Evolutionary conservation across 129 eudicot species (phyloP), one percentile per base, ranked within the genome.

Genomic region (Flaveria bidentis): DNA sequence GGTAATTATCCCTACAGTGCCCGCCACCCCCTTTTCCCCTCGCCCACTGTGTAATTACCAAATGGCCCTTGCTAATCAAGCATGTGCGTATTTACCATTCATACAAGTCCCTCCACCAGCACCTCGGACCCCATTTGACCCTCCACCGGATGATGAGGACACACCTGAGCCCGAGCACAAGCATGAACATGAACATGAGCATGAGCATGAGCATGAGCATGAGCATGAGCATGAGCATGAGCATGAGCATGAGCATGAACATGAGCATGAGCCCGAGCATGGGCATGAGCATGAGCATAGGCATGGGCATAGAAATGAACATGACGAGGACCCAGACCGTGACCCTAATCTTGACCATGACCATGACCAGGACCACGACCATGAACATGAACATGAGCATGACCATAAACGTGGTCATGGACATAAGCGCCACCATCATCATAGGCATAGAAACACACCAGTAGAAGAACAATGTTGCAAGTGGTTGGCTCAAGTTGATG

Each of bases 31-130:
- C 1, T 62, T 62, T 30, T 9, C 72, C 13, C 84, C 80, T 5
- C 83, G 85, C 16, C 95, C 96, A 0, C 89, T 93, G 39, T 93
- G 98, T 69, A 67, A 69, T 2, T 88, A 86, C 78, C 96, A 90
- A 72, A 80, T 90, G 83, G 84, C 87, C 41, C 85, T 90, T 41
- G 97, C 85, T 4, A 93, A 88, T 66, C 87, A 83, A 49, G 97
- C 97, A 2, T 90, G 98, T 75, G 72, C 83, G 0, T 28, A 52
- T 74, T 67, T 88, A 6, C 97, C 97, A 15, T 91, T 51, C 44
- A 67, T 25, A 42, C 86, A 82, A 18, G 66, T 73, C 23, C 82
- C 89, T 3, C 87, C 87, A 18, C 88, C 82, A 0, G 51, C 92
- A 16, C 88, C 91, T 4, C 87, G 83, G 9, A 22, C 82, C 20